Evolutionary conservation across 208 protist species (phyloP).

Genomic region (Leishmania mexicana): DNA sequence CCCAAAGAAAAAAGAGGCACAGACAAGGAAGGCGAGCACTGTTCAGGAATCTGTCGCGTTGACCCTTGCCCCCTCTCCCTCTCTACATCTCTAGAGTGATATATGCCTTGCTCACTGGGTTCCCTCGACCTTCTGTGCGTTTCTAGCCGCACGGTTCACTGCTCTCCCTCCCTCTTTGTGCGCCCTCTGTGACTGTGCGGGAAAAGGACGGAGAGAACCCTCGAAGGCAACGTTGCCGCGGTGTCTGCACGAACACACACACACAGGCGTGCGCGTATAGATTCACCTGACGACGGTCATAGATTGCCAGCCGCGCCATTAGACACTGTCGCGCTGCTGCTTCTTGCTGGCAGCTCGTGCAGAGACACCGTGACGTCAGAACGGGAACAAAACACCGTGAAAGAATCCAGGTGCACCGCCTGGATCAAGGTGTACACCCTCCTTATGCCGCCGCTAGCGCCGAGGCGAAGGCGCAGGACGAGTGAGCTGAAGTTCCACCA

Average conservation of each 20-base stretch:
- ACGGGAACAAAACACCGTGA: neutral
- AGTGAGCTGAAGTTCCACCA: slow-evolving; percentile 6
- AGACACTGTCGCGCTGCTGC: neutral
- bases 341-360: too few relatives aligned
- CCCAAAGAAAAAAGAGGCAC: neutral
- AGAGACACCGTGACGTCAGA: neutral
- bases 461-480: slow-evolving; percentile 3
- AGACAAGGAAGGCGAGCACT: neutral
- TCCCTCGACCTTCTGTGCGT: neutral
- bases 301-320: neutral
- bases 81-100: neutral
- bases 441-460: neutral
- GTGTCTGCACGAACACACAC: neutral
- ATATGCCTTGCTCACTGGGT: too few relatives aligned
- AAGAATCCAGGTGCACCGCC: neutral
- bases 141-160: neutral
- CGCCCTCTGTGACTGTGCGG: neutral
- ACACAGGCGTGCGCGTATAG: too few relatives aligned
- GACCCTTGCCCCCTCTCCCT: neutral
- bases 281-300: neutral
- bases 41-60: neutral
- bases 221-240: neutral
- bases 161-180: neutral
- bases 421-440: neutral
- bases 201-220: neutral